Evolutionary conservation across 306 rosid species (phyloP).

Genomic region (Inga laurina): DNA sequence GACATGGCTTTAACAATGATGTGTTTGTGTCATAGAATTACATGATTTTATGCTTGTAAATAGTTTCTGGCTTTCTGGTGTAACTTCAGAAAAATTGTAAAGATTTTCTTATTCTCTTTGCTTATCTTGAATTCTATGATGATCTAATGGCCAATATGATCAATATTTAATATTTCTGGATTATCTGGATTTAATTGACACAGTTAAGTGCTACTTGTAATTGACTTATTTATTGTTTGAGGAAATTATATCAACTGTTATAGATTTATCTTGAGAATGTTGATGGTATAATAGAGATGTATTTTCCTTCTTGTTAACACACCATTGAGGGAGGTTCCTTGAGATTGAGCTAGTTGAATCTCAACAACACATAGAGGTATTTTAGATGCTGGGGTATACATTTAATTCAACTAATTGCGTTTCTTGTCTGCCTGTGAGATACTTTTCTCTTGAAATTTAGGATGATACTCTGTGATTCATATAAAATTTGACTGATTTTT

Average conservation of each 20-base stretch:
- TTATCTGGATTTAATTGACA: constrained; percentile 9
- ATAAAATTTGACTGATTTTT: constrained; percentile 23
- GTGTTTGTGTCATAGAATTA: background rate
- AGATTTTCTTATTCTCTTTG: background rate
- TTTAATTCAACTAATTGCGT: constrained; percentile 17
- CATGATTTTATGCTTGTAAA: background rate
- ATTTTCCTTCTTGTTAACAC: constrained; percentile 5
- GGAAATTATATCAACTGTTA: constrained; percentile 5
- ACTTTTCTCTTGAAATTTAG: constrained; percentile 12
- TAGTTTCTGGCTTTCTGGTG: background rate
- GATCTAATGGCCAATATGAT: constrained; percentile 17
- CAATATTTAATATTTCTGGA: constrained; percentile 10
- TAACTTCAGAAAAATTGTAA: background rate
- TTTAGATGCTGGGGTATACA: background rate
- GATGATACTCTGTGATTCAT: background rate
- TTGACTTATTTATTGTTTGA: constrained; percentile 1
- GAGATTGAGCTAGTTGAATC: constrained; percentile 20
- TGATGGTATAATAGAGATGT: background rate
- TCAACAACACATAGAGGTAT: background rate
- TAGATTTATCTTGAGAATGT: constrained; percentile 24
- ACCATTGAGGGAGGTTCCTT: constrained; percentile 17
- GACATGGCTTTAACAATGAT: background rate
- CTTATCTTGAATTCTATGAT: constrained; percentile 21
- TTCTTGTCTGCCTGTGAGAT: constrained; percentile 5
- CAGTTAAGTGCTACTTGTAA: background rate